Percentiles rank a stretch among this genome's conserved stretches.
Conservation (phyloP, 352 stramenopile species). For the Blastocystis sp. region DNA sequence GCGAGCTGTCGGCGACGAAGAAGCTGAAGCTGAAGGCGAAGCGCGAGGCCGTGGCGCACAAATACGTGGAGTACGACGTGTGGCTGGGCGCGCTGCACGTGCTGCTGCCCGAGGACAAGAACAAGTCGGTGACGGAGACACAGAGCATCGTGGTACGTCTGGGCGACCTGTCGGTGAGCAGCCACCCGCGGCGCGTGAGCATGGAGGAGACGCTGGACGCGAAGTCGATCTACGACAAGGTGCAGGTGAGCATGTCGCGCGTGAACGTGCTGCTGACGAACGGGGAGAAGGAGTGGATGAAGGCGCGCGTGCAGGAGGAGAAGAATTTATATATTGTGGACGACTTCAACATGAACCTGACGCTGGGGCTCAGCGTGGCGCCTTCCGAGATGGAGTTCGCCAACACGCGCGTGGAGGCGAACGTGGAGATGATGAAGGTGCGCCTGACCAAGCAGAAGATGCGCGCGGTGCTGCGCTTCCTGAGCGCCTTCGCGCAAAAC, state of each 20-base stretch:
- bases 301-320: slow-evolving; percentile 11
- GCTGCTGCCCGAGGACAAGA: slow-evolving; percentile 59
- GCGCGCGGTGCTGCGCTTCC: not conserved
- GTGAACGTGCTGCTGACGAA: slow-evolving; percentile 55
- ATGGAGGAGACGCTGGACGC: slow-evolving; percentile 16
- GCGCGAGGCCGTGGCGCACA: slow-evolving; percentile 35
- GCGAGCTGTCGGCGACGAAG: slow-evolving; percentile 9
- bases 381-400: slow-evolving; percentile 34
- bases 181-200: slow-evolving; percentile 10
- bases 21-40: slow-evolving; percentile 51
- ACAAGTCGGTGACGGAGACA: slow-evolving; percentile 1
- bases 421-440: slow-evolving; percentile 32
- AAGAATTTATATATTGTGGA: slow-evolving; percentile 55
- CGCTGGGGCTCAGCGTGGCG: not conserved
- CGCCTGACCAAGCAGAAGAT: not conserved
- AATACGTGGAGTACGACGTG: slow-evolving; percentile 17
- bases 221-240: slow-evolving; percentile 36
- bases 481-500: not conserved
- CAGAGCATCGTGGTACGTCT: slow-evolving; percentile 17
- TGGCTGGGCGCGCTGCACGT: slow-evolving; percentile 40
- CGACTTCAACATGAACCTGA: slow-evolving; percentile 28
- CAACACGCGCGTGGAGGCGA: not conserved
- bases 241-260: slow-evolving; percentile 15
- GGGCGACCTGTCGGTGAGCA: slow-evolving; percentile 40
- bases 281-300: slow-evolving; percentile 10